Evolutionary conservation across 768 basidiomycete species (phyloP).

Genomic region (Rhodocollybia butyracea): DNA sequence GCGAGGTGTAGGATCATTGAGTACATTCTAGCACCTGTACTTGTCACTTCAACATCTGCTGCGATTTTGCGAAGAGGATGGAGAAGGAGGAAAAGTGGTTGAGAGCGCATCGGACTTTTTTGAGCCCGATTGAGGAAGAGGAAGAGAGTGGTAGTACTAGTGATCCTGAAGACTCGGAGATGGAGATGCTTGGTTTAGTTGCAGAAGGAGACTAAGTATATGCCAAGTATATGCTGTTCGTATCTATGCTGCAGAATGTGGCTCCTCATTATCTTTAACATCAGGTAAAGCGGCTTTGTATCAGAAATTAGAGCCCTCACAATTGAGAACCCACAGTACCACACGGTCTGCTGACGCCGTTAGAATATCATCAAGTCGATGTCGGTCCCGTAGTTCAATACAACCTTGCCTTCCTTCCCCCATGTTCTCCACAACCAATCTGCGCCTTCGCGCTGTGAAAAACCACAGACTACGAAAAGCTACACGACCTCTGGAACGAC

Average conservation of each 20-base stretch:
- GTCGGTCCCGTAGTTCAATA: background rate
- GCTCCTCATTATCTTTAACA: no score
- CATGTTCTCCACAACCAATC: conserved; percentile 27
- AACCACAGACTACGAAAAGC: conserved; percentile 27
- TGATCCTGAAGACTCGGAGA: conserved; percentile 21
- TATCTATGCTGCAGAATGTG: no score
- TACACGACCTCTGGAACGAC: conserved; percentile 27
- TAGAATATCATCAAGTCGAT: no score
- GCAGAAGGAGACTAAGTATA: no score
- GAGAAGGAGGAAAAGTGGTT: conserved; percentile 50
- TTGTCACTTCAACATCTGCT: no score
- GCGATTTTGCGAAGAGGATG: conserved; percentile 40
- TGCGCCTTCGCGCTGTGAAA: conserved; percentile 28
- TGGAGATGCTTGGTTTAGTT: conserved; percentile 9
- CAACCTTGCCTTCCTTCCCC: no score
- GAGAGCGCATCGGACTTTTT: conserved; percentile 50
- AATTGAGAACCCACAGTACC: no score
- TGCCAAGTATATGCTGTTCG: background rate
- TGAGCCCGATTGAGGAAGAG: conserved; percentile 48
- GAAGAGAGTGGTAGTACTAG: conserved; percentile 37
- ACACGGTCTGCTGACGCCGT: no score
- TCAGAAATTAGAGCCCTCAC: no score
- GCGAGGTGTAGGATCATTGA: no score
- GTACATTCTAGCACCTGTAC: no score
- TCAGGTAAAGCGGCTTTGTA: no score